Conservation (phyloP, 768 basidiomycete species). For the Sutorius australiensis region DNA sequence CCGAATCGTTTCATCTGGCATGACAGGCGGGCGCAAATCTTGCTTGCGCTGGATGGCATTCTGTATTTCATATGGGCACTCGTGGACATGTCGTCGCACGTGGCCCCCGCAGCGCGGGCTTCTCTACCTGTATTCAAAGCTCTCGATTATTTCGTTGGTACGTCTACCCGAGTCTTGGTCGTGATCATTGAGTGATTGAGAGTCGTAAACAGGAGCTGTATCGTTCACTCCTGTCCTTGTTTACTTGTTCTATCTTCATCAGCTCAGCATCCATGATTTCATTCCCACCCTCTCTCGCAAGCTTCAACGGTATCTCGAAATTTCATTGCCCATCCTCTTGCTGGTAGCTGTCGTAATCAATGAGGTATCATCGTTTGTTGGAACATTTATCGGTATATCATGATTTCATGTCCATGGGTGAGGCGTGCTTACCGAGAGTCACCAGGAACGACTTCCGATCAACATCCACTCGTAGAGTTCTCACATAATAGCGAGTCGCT, state of each 20-base stretch:
- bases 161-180: constrained; percentile 20
- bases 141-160: constrained; percentile 62
- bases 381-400: constrained; percentile 52
- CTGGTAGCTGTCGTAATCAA: constrained; percentile 53
- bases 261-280: constrained; percentile 51
- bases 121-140: constrained; percentile 44
- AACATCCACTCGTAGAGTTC: constrained; percentile 41
- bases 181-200: background rate
- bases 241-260: constrained; percentile 60
- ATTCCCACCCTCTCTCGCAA: constrained; percentile 49
- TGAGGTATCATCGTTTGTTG: constrained; percentile 62
- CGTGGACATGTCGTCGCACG: constrained; percentile 57
- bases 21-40: constrained; percentile 46
- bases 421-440: background rate
- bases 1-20: constrained; percentile 1
- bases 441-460: constrained; percentile 8
- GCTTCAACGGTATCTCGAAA: constrained; percentile 42
- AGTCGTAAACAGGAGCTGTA: constrained; percentile 36
- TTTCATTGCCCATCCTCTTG: constrained; percentile 49
- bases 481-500: constrained; percentile 31
- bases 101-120: constrained; percentile 48
- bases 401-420: background rate
- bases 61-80: constrained; percentile 56
- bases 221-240: constrained; percentile 66
- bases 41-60: constrained; percentile 61